Base-by-base conservation (phyloP, 1,284 basidiomycete genomes). In the Ceraceosorus guamensis region DNA sequence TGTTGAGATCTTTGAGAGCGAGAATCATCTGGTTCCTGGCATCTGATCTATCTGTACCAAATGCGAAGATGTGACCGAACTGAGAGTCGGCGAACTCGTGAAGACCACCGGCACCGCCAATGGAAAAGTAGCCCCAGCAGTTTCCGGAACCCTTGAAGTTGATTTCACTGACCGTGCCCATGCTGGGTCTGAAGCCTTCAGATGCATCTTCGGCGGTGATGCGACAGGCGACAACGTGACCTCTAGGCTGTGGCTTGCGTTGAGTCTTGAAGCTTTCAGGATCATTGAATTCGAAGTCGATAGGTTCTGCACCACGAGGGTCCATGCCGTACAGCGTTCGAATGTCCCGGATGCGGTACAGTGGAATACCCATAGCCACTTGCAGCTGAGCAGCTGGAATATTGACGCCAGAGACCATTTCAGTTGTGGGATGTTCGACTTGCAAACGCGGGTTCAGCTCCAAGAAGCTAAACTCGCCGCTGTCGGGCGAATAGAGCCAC, bases 201-300 rank as follows among this genome's bases (percentile, higher is more conserved):
- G 98, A 95, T 24, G 95, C 95, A 79, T 99, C 98, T 80, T 99
- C 95, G 46, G 93, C 93, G 4, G 95, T 98, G 79, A 99, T 98
- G 77, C 95, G 92, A 68, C 97, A 95, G 48, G 95, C 95, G 66
- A 99, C 89, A 68, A 98, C 95, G 77, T 99, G 95, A 37, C 95
- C 95, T 79, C 96, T 97, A 59, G 95, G 93, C 56, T 84, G 84
- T 48, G 95, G 95, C 80, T 91, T 96, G 71, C 92, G 88, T 79
- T 98, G 93, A 43, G 87, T 84, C 76, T 87, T 83, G 76, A 84
- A 85, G 10, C 87, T 87, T 55, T 88, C 88, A 32, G 92, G 91
- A 65, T 88, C 86, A 57, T 84, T 81, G 82, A 92, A 90, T 73
- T 97, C 92, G 73, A 98, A 99, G 79, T 98, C 95, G 73, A 98